Evolutionary conservation across 495 filamentous ascomycete species (phyloP).

Genomic region (Elasticomyces elasticus): DNA sequence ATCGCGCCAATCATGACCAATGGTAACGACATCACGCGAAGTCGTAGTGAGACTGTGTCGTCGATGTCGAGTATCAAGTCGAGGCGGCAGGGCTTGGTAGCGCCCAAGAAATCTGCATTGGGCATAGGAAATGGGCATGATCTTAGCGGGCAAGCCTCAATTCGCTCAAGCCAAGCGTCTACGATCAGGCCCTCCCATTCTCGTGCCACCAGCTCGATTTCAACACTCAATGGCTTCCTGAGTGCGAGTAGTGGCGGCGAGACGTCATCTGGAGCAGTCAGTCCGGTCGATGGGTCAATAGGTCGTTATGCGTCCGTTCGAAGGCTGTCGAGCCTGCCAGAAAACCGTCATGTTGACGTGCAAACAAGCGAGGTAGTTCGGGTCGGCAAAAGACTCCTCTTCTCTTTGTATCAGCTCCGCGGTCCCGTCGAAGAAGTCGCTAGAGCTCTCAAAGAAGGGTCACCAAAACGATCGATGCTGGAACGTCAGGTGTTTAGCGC

Average conservation of each 20-base stretch:
- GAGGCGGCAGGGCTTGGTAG: conserved; percentile 76
- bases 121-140: conserved; percentile 72
- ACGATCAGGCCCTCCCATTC: conserved; percentile 12
- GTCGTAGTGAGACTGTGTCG: conserved; percentile 78
- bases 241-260: conserved; percentile 13
- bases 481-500: conserved; percentile 73
- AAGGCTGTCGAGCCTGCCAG: conserved; percentile 73
- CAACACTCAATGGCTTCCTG: conserved; percentile 10
- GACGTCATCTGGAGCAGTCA: conserved; percentile 22
- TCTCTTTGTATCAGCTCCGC: conserved; percentile 72
- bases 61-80: conserved; percentile 47
- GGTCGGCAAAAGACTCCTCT: conserved; percentile 77
- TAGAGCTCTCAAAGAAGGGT: conserved; percentile 45
- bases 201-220: conserved; percentile 12
- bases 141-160: conserved; percentile 50
- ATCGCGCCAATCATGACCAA: conserved; percentile 55
- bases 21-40: conserved; percentile 70
- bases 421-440: conserved; percentile 59
- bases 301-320: conserved; percentile 46
- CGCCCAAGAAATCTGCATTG: conserved; percentile 47
- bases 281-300: conserved; percentile 35
- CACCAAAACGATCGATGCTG: conserved; percentile 57
- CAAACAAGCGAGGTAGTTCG: conserved; percentile 56
- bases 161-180: conserved; percentile 7
- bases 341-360: conserved; percentile 50